Percentiles rank a stretch among this genome's conserved stretches.
These are phyloP conservation scores for Echium plantagineum DNA, from an alignment of 257 asterid species.

Conservation along the genomic window DNA sequence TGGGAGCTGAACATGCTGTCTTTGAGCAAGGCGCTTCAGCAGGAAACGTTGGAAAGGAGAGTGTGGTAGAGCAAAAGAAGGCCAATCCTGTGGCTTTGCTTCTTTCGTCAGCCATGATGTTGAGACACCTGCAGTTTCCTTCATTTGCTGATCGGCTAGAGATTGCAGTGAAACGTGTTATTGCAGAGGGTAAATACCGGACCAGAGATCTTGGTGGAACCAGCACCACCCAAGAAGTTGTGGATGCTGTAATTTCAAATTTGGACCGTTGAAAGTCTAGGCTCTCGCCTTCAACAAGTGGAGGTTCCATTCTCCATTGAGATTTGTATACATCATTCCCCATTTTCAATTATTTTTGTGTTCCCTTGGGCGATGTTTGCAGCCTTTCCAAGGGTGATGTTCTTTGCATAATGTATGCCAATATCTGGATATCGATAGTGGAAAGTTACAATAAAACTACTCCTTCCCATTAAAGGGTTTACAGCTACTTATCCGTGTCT, in stretches of 20 bases:
- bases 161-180: slow-evolving; percentile 70
- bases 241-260: slow-evolving; percentile 77
- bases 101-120: slow-evolving; percentile 95
- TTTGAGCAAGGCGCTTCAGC: slow-evolving; percentile 99
- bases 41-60: slow-evolving; percentile 84
- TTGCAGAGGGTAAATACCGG: slow-evolving; percentile 53
- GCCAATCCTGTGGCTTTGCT: slow-evolving; percentile 90
- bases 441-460: background rate
- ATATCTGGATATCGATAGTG: no score
- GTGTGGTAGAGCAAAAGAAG: slow-evolving; percentile 46
- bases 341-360: slow-evolving; percentile 15
- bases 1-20: slow-evolving; percentile 86
- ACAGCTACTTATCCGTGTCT: background rate
- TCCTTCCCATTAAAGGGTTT: background rate
- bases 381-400: slow-evolving; percentile 4
- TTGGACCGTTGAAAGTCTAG: slow-evolving; percentile 27
- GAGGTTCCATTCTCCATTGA: slow-evolving; percentile 6
- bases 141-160: slow-evolving; percentile 91
- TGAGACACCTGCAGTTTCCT: slow-evolving; percentile 93
- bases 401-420: background rate
- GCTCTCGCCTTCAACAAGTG: no score
- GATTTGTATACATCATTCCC: slow-evolving; percentile 8
- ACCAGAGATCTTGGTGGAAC: slow-evolving; percentile 87
- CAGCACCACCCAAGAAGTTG: slow-evolving; percentile 80
- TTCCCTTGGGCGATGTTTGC: slow-evolving; percentile 5